Evolutionary conservation across 148 eudicot species (phyloP).

Genomic region (Hydrangea macrophylla): DNA sequence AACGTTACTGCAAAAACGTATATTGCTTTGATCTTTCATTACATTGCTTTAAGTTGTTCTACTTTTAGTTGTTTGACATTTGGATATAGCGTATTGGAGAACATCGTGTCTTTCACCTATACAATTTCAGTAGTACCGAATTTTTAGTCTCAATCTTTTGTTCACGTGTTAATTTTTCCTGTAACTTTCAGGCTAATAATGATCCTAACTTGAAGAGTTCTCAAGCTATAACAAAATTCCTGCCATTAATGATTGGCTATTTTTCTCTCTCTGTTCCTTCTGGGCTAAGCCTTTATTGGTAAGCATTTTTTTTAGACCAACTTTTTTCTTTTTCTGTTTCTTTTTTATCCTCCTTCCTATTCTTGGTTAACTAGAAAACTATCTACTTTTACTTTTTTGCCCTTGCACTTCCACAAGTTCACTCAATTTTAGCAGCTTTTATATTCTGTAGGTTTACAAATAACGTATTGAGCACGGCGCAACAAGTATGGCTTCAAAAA

Average conservation of each 20-base stretch:
- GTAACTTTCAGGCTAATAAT: slow-evolving; percentile 29
- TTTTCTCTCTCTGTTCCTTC: slow-evolving; percentile 97
- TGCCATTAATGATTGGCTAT: slow-evolving; percentile 90
- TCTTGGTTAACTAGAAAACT: not conserved
- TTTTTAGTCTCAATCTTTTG: not conserved
- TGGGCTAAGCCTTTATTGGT: slow-evolving; percentile 95
- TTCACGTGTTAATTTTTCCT: not conserved
- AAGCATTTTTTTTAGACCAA: slow-evolving; percentile 18
- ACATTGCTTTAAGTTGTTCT: not conserved
- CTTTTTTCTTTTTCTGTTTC: not conserved
- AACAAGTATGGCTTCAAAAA: slow-evolving; percentile 91
- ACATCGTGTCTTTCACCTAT: not conserved
- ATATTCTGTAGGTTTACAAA: slow-evolving; percentile 71
- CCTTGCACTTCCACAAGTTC: not conserved
- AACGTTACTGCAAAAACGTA: not conserved
- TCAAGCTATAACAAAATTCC: slow-evolving; percentile 72
- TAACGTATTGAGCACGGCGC: slow-evolving; percentile 85
- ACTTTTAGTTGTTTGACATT: not conserved
- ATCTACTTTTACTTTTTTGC: not conserved
- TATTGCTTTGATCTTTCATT: not conserved
- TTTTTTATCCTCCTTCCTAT: too few relatives aligned
- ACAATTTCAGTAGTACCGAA: not conserved
- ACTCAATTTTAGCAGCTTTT: not conserved
- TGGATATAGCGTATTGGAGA: not conserved
- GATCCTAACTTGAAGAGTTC: slow-evolving; percentile 62